phyloP scores from a whole-genome alignment of 331 rosid genomes.

The Quercus lobata region DNA sequence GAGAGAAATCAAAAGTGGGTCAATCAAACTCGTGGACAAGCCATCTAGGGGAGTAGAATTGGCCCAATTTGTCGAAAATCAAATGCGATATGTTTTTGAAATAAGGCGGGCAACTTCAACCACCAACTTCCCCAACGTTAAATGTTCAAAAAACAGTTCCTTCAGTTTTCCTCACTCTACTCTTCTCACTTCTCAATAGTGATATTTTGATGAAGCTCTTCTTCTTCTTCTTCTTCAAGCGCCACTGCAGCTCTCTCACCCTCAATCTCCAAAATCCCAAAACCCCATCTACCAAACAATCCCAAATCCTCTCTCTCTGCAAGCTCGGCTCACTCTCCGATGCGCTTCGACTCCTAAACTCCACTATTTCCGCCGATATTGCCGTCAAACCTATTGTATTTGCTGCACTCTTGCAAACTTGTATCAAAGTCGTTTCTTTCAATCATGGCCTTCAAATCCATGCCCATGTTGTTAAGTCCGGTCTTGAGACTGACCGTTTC shows the following conservation, averaged over 20 bases:
- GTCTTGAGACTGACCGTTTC: conserved; percentile 65
- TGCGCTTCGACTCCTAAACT: conserved; percentile 50
- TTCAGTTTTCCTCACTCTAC: no score
- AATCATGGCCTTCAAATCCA: conserved; percentile 60
- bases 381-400: conserved; percentile 45
- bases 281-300: conserved; percentile 21
- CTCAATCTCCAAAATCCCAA: conserved; percentile 6
- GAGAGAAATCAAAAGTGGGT: no score
- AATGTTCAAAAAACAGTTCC: no score
- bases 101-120: no score
- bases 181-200: no score
- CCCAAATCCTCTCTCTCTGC: conserved; percentile 47
- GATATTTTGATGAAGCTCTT: conserved; percentile 33
- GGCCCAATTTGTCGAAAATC: no score
- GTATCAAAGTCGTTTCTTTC: conserved; percentile 44
- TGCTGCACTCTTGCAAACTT: conserved; percentile 66
- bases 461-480: conserved; percentile 63
- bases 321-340: conserved; percentile 33
- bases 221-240: conserved; percentile 10
- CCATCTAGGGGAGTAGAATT: no score
- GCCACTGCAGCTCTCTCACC: conserved; percentile 43
- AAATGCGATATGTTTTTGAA: no score
- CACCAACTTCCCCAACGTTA: no score
- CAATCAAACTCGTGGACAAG: no score
- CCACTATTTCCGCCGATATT: conserved; percentile 24